Conservation (phyloP, 1,139 yeast species). For the Blastobotrys buckinghamii region DNA sequence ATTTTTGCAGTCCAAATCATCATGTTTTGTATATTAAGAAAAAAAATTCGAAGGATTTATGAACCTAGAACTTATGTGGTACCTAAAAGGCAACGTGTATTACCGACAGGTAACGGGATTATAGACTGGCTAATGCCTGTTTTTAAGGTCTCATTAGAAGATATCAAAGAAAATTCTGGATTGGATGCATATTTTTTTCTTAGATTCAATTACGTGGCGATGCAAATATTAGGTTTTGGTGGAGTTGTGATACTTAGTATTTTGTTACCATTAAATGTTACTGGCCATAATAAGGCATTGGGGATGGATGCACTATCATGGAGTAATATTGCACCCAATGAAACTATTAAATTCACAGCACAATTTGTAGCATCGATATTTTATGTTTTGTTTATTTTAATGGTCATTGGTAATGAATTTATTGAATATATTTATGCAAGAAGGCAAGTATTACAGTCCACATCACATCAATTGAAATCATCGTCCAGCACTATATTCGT, state of each 20-base stretch:
- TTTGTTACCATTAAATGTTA: constrained; percentile 27
- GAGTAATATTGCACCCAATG: constrained; percentile 22
- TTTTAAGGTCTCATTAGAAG: constrained; percentile 13
- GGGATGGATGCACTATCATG: constrained; percentile 29
- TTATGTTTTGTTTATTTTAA: constrained; percentile 16
- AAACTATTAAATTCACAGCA: constrained; percentile 21
- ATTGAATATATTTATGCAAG: constrained; percentile 22
- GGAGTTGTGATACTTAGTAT: constrained; percentile 22
- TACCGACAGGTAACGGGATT: constrained; percentile 17
- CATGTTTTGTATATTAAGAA: constrained; percentile 25
- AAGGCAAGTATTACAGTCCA: constrained; percentile 20
- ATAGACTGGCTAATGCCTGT: constrained; percentile 24
- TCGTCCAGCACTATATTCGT: constrained; percentile 28
- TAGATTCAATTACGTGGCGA: constrained; percentile 25
- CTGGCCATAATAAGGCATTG: constrained; percentile 13
- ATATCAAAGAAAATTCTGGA: constrained; percentile 21
- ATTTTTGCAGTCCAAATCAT: constrained; percentile 23
- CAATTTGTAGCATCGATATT: constrained; percentile 24
- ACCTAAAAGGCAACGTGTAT: constrained; percentile 17
- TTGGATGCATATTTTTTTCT: constrained; percentile 33
- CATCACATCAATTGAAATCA: constrained; percentile 19
- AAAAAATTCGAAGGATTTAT: constrained; percentile 24
- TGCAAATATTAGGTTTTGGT: constrained; percentile 17
- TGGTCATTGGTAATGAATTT: constrained; percentile 24
- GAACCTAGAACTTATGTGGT: constrained; percentile 28